phyloP scores from a whole-genome alignment of 441 rosid species.

The Populus hybrid region DNA sequence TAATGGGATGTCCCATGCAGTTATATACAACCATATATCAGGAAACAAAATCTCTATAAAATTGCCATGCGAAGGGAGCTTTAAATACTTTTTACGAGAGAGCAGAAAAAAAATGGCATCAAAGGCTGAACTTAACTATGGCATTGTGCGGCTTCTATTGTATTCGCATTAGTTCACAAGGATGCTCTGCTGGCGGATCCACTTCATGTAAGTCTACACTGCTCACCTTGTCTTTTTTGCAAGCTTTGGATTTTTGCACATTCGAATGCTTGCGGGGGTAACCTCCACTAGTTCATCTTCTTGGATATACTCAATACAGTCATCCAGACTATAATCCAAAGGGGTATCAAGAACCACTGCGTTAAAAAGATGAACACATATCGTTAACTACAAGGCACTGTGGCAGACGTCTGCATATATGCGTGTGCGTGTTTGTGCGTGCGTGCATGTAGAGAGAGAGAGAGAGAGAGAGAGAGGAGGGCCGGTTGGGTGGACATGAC shows the following conservation, averaged over 20 bases:
- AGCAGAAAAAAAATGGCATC: neutral
- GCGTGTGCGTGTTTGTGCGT: neutral
- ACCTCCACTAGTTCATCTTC: constrained; percentile 98
- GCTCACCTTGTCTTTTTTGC: constrained; percentile 52
- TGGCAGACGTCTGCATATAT: neutral
- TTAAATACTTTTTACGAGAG: neutral
- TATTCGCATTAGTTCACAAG: neutral
- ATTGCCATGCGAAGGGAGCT: constrained; percentile 6
- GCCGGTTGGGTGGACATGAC: no score
- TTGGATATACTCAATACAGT: constrained; percentile 94
- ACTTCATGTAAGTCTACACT: neutral
- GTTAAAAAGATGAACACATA: constrained; percentile 6
- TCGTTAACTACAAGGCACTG: neutral
- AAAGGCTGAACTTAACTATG: neutral
- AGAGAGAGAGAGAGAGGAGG: no score
- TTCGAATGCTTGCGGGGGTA: constrained; percentile 70
- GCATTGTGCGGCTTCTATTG: neutral
- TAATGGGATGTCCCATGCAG: neutral
- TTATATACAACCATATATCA: constrained; percentile 7
- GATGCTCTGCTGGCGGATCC: constrained; percentile 18
- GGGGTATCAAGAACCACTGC: constrained; percentile 92
- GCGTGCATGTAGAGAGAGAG: neutral
- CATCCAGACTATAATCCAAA: constrained; percentile 82
- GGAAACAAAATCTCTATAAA: constrained; percentile 14
- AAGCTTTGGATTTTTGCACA: constrained; percentile 87